These are phyloP conservation scores for Orobanche coerulescens DNA, from an alignment of 257 asterid species.

Conservation along the genomic window DNA sequence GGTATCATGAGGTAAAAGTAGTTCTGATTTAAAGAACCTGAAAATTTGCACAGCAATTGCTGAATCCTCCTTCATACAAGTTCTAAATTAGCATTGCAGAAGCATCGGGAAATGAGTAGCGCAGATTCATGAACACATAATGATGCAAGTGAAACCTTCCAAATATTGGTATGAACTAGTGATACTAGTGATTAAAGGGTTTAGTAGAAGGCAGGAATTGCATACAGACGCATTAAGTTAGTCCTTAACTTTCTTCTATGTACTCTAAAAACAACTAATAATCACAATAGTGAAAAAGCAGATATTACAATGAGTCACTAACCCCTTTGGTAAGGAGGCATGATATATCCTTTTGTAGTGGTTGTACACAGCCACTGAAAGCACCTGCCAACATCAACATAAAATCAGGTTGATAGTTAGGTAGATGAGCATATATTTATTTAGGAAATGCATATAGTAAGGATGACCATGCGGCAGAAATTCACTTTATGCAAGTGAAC, in stretches of 20 bases:
- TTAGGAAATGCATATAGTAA: constrained; percentile 7
- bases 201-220: not conserved
- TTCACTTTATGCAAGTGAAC: constrained; percentile 17
- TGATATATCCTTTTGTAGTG: constrained; percentile 84
- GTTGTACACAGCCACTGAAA: constrained; percentile 84
- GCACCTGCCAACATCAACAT: constrained; percentile 52
- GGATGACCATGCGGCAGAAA: not conserved
- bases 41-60: not conserved
- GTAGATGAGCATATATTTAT: constrained; percentile 1
- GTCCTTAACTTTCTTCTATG: constrained; percentile 12
- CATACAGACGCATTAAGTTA: constrained; percentile 5
- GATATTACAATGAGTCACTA: constrained; percentile 27
- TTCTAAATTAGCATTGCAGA: not conserved
- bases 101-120: not conserved
- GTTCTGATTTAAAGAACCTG: not conserved
- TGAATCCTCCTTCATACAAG: not conserved
- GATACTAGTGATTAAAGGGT: constrained; percentile 10
- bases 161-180: constrained; percentile 1
- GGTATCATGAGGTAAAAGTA: not conserved
- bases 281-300: not conserved
- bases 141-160: not conserved
- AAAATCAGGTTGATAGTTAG: constrained; percentile 3
- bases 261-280: not conserved
- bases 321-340: constrained; percentile 67
- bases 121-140: constrained; percentile 6